Conservation (phyloP, 495 filamentous ascomycete genomes). For the Amorphotheca resinae region DNA sequence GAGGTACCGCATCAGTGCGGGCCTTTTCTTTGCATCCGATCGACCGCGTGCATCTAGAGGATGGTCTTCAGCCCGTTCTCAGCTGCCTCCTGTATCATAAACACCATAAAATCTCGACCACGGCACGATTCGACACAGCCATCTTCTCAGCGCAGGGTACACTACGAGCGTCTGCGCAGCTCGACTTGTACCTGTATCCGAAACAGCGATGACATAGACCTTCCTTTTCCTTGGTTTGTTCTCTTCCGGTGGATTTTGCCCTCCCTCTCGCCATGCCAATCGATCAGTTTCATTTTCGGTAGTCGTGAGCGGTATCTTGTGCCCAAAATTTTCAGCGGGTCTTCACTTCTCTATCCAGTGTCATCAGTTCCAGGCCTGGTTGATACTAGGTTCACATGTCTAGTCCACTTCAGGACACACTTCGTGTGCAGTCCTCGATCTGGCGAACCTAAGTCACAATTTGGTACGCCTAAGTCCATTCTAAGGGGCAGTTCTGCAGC, state of each 20-base stretch:
- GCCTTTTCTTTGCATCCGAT: slow-evolving; percentile 14
- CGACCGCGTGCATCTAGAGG: slow-evolving; percentile 17
- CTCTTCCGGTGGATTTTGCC: slow-evolving; percentile 3
- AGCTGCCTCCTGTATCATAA: slow-evolving; percentile 19
- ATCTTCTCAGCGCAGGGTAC: slow-evolving; percentile 18
- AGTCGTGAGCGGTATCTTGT: slow-evolving; percentile 17
- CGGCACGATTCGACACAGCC: slow-evolving; percentile 16
- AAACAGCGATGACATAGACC: slow-evolving; percentile 12
- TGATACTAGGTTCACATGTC: background rate
- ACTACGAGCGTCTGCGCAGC: slow-evolving; percentile 18
- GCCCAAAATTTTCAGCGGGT: slow-evolving; percentile 13
- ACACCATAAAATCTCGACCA: slow-evolving; percentile 18
- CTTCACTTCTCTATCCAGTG: background rate
- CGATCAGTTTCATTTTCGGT: slow-evolving; percentile 7
- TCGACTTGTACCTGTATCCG: slow-evolving; percentile 22
- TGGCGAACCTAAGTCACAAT: slow-evolving; percentile 1
- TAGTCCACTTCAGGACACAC: background rate
- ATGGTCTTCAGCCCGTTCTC: slow-evolving; percentile 5
- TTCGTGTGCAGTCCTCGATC: slow-evolving; percentile 4
- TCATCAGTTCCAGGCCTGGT: background rate
- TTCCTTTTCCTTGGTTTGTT: slow-evolving; percentile 5
- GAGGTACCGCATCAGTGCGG: slow-evolving; percentile 6
- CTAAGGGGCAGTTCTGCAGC: background rate
- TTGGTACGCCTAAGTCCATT: background rate
- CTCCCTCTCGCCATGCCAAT: slow-evolving; percentile 12